Conservation (phyloP, 2,329 filamentous ascomycete genomes). For the Arachnopeziza araneosa region DNA sequence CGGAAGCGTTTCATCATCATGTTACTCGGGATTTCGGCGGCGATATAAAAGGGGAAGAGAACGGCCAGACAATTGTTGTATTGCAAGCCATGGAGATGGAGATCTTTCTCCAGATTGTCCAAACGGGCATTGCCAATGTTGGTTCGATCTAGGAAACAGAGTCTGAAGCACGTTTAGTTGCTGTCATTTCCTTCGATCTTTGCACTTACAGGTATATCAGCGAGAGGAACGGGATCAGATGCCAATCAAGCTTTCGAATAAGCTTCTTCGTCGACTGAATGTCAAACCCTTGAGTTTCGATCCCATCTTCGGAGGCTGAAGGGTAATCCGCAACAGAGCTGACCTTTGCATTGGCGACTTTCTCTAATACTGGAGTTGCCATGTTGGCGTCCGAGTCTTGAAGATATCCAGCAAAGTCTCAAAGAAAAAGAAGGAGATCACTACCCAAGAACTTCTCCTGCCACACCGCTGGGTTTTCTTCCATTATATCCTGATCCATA, state of each 20-base stretch:
- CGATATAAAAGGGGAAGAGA: conserved; percentile 25
- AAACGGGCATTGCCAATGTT: conserved; percentile 29
- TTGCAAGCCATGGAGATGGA: conserved; percentile 26
- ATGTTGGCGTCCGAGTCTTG: background rate
- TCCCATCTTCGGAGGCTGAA: background rate
- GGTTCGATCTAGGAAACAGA: conserved; percentile 26
- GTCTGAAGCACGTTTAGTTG: conserved; percentile 18
- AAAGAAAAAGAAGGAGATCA: background rate
- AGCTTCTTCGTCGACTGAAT: conserved; percentile 17
- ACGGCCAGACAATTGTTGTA: conserved; percentile 31
- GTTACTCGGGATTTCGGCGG: conserved; percentile 29
- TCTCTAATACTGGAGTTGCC: background rate
- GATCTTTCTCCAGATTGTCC: conserved; percentile 28
- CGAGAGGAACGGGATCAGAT: conserved; percentile 39
- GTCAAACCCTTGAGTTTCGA: conserved; percentile 7
- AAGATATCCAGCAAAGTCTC: background rate
- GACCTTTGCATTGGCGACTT: background rate
- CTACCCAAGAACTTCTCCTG: background rate
- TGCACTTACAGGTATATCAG: conserved; percentile 43
- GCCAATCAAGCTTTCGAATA: conserved; percentile 23
- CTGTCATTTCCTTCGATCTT: background rate
- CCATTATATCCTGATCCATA: background rate
- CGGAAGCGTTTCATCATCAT: conserved; percentile 34
- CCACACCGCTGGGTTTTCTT: background rate
- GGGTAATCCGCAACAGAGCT: background rate